Evolutionary conservation across 805 yeast species (phyloP).

Genomic region (Wickerhamomyces queroliae): DNA sequence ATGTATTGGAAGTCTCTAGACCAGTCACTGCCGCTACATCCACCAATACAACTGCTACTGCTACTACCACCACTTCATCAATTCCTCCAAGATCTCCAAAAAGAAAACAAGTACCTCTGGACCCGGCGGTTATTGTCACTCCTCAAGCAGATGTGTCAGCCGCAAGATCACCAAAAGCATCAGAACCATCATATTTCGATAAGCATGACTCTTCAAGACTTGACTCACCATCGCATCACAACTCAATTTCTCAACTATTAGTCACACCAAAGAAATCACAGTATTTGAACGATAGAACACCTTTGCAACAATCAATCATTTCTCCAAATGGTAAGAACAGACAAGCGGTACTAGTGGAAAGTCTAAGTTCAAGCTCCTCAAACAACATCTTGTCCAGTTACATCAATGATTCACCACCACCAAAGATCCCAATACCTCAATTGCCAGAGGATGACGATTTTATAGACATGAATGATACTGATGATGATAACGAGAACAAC

Average conservation of each 20-base stretch:
- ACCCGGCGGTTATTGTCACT: not conserved
- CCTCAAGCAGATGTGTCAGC: conserved; percentile 1
- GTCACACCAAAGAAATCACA: conserved; percentile 1
- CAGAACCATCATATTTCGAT: not conserved
- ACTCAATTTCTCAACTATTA: not conserved
- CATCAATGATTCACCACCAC: conserved; percentile 18
- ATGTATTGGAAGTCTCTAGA: conserved; percentile 6
- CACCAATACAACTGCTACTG: not conserved
- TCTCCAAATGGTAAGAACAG: conserved; percentile 19
- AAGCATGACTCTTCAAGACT: not conserved
- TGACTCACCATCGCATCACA: not conserved
- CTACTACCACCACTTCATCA: not conserved
- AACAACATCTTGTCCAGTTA: conserved; percentile 18
- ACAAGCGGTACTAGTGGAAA: conserved; percentile 19
- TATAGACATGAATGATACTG: conserved; percentile 13
- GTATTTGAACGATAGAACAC: not conserved
- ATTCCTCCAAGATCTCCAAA: conserved; percentile 21
- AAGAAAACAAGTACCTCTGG: conserved; percentile 4
- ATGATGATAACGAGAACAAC: conserved; percentile 1
- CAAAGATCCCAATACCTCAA: conserved; percentile 11
- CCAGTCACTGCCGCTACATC: conserved; percentile 8
- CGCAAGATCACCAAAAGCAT: not conserved
- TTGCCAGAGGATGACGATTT: conserved; percentile 15
- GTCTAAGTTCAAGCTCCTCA: conserved; percentile 18
- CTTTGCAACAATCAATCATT: not conserved